A percentile compares a stretch with the other conserved stretches of the same genome.
Evolutionary conservation across 768 basidiomycete species (phyloP).

Genomic region (Leccinum boreale): DNA sequence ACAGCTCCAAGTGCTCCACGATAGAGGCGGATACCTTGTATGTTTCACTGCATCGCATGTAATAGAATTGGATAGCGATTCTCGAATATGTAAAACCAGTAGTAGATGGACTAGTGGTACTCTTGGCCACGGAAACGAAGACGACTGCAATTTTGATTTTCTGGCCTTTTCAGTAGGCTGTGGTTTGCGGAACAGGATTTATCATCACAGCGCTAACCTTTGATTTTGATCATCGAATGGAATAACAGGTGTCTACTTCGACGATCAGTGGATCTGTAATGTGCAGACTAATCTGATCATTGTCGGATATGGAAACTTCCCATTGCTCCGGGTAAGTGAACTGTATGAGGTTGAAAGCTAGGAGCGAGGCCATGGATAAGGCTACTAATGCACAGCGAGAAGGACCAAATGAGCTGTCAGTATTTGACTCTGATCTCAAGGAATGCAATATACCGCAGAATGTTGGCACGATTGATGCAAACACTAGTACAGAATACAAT

Average conservation of each 20-base stretch:
- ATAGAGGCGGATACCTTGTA: neutral
- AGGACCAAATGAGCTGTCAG: neutral
- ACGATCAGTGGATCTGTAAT: too few species aligned
- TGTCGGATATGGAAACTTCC: neutral
- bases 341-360: neutral
- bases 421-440: neutral
- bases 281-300: too few species aligned
- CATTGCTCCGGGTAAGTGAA: neutral
- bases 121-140: neutral
- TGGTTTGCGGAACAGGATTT: too few species aligned
- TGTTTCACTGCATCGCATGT: neutral
- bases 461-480: neutral
- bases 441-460: neutral
- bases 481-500: too few species aligned
- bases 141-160: neutral
- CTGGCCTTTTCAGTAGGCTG: neutral
- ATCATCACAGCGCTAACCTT: too few species aligned
- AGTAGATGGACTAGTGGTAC: neutral
- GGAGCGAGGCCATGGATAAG: neutral
- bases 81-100: neutral
- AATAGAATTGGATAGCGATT: neutral
- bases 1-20: neutral
- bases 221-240: too few species aligned
- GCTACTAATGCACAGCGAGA: neutral
- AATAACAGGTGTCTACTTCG: too few species aligned